Conservation (phyloP, 805 yeast genomes). For the Candida corydali region DNA sequence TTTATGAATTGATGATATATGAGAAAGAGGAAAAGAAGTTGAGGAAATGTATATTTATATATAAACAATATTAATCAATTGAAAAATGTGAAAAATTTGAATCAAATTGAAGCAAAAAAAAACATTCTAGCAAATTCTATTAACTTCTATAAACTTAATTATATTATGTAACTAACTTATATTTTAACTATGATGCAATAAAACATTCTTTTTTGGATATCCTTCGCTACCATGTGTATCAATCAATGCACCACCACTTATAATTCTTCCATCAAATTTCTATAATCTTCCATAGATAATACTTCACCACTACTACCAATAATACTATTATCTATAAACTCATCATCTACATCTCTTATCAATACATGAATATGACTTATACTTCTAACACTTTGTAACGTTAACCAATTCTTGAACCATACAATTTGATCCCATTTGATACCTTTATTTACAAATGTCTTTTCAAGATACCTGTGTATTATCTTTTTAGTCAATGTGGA, state of each 20-base stretch:
- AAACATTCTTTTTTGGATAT: not conserved
- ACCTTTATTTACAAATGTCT: conserved; percentile 46
- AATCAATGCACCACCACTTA: too few species aligned
- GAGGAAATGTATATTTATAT: not conserved
- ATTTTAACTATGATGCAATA: conserved; percentile 3
- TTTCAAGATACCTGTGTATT: conserved; percentile 43
- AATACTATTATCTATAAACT: conserved; percentile 10
- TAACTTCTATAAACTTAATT: not conserved
- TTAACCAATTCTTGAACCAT: conserved; percentile 75
- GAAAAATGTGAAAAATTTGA: conserved; percentile 3
- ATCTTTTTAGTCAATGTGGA: conserved; percentile 34
- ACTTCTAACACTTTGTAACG: conserved; percentile 61
- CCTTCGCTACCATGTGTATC: conserved; percentile 3
- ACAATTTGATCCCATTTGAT: conserved; percentile 34
- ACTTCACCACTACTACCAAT: conserved; percentile 9
- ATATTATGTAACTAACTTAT: not conserved
- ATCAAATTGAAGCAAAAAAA: conserved; percentile 1
- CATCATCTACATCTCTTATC: conserved; percentile 35
- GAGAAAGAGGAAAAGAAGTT: conserved; percentile 3
- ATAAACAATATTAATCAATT: not conserved
- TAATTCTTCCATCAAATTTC: conserved; percentile 6
- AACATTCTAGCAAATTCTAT: conserved; percentile 7
- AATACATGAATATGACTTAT: conserved; percentile 71
- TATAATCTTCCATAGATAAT: conserved; percentile 9
- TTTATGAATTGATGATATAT: not conserved